phyloP scores from a whole-genome alignment of 2,329 filamentous ascomycete species.

The Emergomyces africanus region DNA sequence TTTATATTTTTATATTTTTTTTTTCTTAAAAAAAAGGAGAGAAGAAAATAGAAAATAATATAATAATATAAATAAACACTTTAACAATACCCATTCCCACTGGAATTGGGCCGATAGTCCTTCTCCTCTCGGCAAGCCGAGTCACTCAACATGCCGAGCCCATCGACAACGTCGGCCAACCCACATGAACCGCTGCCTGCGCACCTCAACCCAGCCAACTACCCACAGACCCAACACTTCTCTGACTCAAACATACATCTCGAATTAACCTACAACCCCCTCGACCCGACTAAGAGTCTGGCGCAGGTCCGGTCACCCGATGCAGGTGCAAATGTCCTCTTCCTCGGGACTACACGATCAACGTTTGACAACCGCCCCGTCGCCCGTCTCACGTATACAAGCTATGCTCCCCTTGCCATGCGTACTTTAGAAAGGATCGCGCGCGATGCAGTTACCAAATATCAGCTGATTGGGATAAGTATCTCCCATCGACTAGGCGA shows the following conservation, averaged over 20 bases:
- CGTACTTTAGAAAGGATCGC: conserved; percentile 29
- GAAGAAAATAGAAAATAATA: not conserved
- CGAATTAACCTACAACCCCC: conserved; percentile 29
- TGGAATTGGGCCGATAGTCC: not conserved
- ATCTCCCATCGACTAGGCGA: conserved; percentile 75
- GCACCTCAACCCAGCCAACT: conserved; percentile 10
- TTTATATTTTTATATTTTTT: too few species aligned
- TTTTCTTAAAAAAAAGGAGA: too few species aligned
- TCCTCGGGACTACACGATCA: conserved; percentile 34
- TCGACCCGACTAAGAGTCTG: conserved; percentile 24
- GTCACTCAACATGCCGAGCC: not conserved
- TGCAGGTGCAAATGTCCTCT: conserved; percentile 34
- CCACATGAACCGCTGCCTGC: conserved; percentile 1
- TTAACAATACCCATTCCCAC: too few species aligned
- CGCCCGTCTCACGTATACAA: conserved; percentile 32
- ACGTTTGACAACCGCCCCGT: conserved; percentile 30
- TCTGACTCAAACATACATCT: conserved; percentile 31
- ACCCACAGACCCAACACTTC: conserved; percentile 29
- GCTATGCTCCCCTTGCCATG: conserved; percentile 30
- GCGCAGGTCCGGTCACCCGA: conserved; percentile 26
- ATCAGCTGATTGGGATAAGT: conserved; percentile 58
- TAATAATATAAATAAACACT: too few species aligned
- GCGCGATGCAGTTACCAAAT: conserved; percentile 37
- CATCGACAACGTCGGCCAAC: not conserved
- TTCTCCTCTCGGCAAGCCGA: not conserved